Evolutionary conservation across 148 eudicot genomes (phyloP), one percentile per base, ranked within the genome.

Genomic region (Camellia japonica): DNA sequence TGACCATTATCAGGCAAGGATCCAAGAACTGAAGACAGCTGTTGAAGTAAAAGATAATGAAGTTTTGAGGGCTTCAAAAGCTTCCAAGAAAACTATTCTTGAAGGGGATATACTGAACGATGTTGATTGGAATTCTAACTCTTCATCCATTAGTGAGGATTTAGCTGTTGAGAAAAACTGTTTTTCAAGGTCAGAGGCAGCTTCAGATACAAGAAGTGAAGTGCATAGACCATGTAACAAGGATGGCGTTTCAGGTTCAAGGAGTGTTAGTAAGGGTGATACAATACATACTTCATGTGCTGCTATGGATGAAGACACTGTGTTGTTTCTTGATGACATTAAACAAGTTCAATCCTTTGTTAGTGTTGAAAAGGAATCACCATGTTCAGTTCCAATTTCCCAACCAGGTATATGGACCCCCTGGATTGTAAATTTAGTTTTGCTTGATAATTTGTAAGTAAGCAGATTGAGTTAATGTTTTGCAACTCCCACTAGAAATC

Each of bases 381-480:
- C 85, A 3, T 77, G 81, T 78, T 71, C 85, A 30, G 77, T 81
- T 84, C 87, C 79, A n/a, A 78, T 87, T 79, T 80, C 88, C 65
- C 86, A 90, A 83, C 89, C 94, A 86, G 99, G 99, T 89, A 56
- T 76, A 16, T 65, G 59, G 19, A 42, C 66, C 13, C 71, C 75
- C 65, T 18, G 20, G 16, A 41, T 16, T 52, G 75, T 60, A 68
- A 68, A 19, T 68, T 68, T 6, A 41, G 71, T 72, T 52, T 62
- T n/a, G 46, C 60, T 47, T 73, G 71, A 73, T 30, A 47, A 49
- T 49, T 41, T 68, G 49, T 6, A 68, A 67, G n/a, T 2, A 19
- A 55, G 77, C 30, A 55, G 23, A 58, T 58, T 69, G 23, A 69
- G 51, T 69, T 69, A 23, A 23, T 23, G 30, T 30, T 71, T 68